These are phyloP conservation scores for Alternaria ethzedia DNA, from an alignment of 2,329 filamentous ascomycete species.

Conservation along the genomic window DNA sequence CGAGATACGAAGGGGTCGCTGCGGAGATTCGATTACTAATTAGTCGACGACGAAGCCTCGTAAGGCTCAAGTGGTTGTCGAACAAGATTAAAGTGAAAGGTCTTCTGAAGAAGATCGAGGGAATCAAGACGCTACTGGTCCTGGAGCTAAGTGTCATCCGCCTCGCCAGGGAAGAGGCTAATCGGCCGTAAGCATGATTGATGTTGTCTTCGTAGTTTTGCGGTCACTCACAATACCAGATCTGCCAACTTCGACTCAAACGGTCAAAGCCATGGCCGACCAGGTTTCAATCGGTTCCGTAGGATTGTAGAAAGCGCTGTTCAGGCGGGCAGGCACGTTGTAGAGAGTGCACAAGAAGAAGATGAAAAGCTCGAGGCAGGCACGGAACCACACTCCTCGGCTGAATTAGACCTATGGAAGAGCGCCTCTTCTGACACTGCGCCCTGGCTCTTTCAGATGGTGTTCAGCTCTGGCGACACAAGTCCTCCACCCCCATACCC, in stretches of 20 bases:
- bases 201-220: neutral
- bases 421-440: conserved; percentile 23
- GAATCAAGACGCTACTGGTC: conserved; percentile 23
- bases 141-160: conserved; percentile 18
- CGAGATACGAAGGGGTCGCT: neutral
- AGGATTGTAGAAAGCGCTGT: conserved; percentile 26
- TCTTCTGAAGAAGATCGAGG: conserved; percentile 26
- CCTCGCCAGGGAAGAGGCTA: conserved; percentile 18
- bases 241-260: neutral
- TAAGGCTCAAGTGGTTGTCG: conserved; percentile 22
- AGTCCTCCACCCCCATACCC: conserved; percentile 18
- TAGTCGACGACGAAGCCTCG: conserved; percentile 6
- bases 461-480: conserved; percentile 11
- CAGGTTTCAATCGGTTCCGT: conserved; percentile 20
- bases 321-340: conserved; percentile 19
- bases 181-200: neutral
- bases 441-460: conserved; percentile 28
- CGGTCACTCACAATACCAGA: neutral
- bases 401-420: conserved; percentile 16
- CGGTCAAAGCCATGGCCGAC: neutral
- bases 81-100: conserved; percentile 19
- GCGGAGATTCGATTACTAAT: conserved; percentile 8
- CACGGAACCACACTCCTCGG: conserved; percentile 1
- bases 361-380: conserved; percentile 2
- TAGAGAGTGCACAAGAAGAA: conserved; percentile 22